Evolutionary conservation across 148 eudicot genomes (phyloP).

Genomic region (Cornus florida): DNA sequence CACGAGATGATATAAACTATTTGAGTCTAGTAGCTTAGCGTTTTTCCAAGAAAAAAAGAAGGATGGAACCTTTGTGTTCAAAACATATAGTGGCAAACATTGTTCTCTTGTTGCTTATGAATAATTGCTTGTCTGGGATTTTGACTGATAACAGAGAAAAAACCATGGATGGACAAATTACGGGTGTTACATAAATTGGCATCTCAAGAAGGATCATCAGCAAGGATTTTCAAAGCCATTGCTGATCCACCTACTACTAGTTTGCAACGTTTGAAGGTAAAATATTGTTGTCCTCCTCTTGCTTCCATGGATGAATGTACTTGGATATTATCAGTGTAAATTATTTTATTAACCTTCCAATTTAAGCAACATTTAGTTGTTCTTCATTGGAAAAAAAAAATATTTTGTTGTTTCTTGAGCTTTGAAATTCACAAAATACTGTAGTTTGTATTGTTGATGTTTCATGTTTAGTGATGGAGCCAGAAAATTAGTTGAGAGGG

Average conservation of each 20-base stretch:
- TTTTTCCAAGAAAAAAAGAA: neutral
- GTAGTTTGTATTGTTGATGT: neutral
- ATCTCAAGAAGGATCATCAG: slow-evolving; percentile 55
- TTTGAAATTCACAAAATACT: neutral
- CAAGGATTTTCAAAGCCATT: slow-evolving; percentile 90
- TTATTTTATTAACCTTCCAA: neutral
- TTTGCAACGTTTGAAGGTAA: slow-evolving; percentile 93
- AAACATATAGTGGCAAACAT: neutral
- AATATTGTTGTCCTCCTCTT: slow-evolving; percentile 2
- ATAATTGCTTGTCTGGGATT: neutral
- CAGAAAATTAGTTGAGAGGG: too few species aligned
- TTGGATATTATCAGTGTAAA: neutral
- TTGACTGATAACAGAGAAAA: slow-evolving; percentile 54
- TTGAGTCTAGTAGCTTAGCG: too few species aligned
- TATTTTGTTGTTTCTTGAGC: neutral
- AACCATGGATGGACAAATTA: slow-evolving; percentile 97
- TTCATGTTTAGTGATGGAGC: neutral
- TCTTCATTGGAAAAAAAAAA: too few species aligned
- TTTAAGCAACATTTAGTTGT: neutral
- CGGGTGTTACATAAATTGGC: slow-evolving; percentile 72
- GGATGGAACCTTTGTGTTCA: neutral
- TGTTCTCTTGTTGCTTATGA: neutral
- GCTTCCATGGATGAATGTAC: neutral
- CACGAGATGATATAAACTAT: too few species aligned
- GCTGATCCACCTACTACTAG: slow-evolving; percentile 99